These are phyloP conservation scores for Pyrenopolyporus hunteri DNA, from an alignment of 495 filamentous ascomycete genomes.

Conservation along the genomic window DNA sequence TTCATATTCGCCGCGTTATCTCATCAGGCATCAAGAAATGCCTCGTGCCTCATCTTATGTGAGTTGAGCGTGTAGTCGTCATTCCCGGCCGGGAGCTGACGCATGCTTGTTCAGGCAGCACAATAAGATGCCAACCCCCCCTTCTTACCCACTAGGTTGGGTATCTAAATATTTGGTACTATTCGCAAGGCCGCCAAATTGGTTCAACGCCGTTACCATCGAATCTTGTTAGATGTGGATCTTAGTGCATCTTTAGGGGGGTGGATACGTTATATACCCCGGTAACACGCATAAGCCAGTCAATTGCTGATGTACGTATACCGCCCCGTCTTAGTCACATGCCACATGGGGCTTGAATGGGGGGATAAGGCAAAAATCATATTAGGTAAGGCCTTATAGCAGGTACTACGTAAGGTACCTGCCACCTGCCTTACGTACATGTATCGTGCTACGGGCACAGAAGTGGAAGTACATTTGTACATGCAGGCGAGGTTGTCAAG, in stretches of 20 bases:
- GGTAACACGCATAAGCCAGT: conserved; percentile 6
- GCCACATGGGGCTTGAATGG: conserved; percentile 30
- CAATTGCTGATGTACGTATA: conserved; percentile 14
- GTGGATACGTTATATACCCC: no score
- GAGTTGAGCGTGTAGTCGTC: conserved; percentile 19
- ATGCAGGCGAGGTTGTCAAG: conserved; percentile 17
- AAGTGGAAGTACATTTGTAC: no score
- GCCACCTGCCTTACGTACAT: conserved; percentile 1
- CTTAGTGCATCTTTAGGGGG: no score
- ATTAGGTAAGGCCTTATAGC: conserved; percentile 11
- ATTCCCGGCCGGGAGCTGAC: conserved; percentile 16
- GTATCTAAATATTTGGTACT: neutral
- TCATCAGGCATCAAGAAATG: conserved; percentile 10
- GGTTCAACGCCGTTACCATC: no score
- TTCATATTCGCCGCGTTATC: no score
- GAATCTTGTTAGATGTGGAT: no score
- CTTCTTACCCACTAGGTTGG: no score
- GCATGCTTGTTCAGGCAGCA: conserved; percentile 29
- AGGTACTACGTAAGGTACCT: conserved; percentile 23
- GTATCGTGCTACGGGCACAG: neutral
- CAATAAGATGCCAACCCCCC: conserved; percentile 14
- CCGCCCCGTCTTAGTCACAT: conserved; percentile 21
- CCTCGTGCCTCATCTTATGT: no score
- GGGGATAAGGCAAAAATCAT: conserved; percentile 19
- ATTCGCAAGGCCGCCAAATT: no score